Base-by-base conservation (phyloP, 768 basidiomycete genomes). In the Pleurotus djamor region DNA sequence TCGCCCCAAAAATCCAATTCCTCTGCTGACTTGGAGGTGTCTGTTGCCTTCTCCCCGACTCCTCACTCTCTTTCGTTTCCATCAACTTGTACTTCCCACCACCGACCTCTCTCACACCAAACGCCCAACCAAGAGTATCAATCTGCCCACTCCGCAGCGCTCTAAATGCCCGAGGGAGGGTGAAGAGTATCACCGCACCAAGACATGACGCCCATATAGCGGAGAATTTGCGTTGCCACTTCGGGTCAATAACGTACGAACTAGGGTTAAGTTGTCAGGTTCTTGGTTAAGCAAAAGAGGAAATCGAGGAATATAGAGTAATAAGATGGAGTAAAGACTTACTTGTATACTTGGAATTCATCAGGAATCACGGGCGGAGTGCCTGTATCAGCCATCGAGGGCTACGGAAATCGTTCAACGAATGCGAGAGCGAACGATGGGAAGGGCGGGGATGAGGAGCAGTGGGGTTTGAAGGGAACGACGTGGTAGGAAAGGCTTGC, bases 241-340 rank as follows among this genome's bases (percentile, higher is more conserved):
- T 80, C 0, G 92, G 92, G 68, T 94, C 92, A 58, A 81, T 81
- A 35, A 78, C 76, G 69, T 93, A 93, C 1, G 91, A 91, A 68
- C 91, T 91, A 59, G n/a, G n/a, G 4, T 59, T 41, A 14, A 34
- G 48, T 37, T 28, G 21, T 28, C 21, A 28, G 21, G 21, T 28
- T 28, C 21, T 1, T 28, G 21, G 1, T 28, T 28, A 3, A 28
- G 21, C 3, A 28, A 28, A 28, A 28, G 2, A 28, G 21, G 21
- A 28, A 28, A 28, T 28, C 21, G 21, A 28, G 21, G 21, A 28
- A 3, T 28, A 38, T 48, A 52, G 45, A 48, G 48, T 38, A 48
- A 44, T 36, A 28, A 48, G 7, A 17, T 34, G 35, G 33, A 41
- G 17, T 14, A 6, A 33, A 13, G 13, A 6, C 38, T 52, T 28